These are phyloP conservation scores for Larix kaempferi DNA, from an alignment of 75 land plant genomes.

Conservation along the genomic window DNA sequence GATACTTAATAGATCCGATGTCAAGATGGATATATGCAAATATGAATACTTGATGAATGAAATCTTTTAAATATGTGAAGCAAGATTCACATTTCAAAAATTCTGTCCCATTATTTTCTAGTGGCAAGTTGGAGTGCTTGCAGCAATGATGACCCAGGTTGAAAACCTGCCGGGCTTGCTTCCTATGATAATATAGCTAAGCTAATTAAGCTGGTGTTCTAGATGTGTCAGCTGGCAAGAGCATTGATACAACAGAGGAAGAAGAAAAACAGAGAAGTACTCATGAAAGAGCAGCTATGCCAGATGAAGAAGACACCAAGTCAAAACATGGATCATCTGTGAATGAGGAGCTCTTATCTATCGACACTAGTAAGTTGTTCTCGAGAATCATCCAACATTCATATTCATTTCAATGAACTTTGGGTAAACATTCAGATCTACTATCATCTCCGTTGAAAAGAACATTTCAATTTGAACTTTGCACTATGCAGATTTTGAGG, in stretches of 20 bases:
- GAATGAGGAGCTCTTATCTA: not conserved
- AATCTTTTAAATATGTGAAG: not conserved
- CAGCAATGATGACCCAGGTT: not conserved
- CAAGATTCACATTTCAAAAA: too few relatives aligned
- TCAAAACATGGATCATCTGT: not conserved
- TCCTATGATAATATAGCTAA: not conserved
- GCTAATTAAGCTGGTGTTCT: too few relatives aligned
- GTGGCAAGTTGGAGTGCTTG: constrained; percentile 5
- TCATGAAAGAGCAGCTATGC: too few relatives aligned
- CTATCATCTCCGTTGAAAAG: not conserved
- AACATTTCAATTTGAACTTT: not conserved
- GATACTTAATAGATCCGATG: too few relatives aligned
- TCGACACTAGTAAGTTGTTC: not conserved
- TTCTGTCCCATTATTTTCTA: not conserved
- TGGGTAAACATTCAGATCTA: not conserved
- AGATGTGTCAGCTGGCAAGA: too few relatives aligned
- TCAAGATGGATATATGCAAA: too few relatives aligned
- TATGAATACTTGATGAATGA: not conserved
- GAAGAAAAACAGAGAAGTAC: too few relatives aligned
- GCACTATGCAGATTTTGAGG: not conserved
- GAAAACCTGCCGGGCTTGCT: not conserved
- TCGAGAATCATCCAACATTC: not conserved
- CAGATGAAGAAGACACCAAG: not conserved
- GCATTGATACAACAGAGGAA: too few relatives aligned
- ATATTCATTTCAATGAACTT: not conserved